Percentiles rank a stretch among this genome's conserved stretches.
phyloP scores from a whole-genome alignment of 2,329 filamentous ascomycete species.

The Epichloe coenophiala region DNA sequence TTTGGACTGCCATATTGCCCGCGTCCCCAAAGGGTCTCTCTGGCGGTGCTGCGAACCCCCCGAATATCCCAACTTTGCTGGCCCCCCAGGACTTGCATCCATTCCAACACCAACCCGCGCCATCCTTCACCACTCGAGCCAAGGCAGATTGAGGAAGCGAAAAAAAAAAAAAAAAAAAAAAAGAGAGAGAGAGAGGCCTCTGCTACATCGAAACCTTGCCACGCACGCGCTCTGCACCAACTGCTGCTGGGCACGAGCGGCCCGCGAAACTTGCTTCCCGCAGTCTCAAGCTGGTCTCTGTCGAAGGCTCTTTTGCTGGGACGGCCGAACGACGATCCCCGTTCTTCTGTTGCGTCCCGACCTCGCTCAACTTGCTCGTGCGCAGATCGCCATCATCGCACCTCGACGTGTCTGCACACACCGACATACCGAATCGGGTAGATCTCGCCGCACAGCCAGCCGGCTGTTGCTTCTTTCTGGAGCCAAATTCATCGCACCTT shows the following conservation, averaged over 20 bases:
- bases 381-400: conserved; percentile 1
- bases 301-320: background rate
- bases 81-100: background rate
- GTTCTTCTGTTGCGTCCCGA: conserved; percentile 11
- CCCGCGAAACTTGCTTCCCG: background rate
- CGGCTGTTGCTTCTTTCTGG: background rate
- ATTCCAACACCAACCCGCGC: conserved; percentile 1
- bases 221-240: background rate
- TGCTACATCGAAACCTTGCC: background rate
- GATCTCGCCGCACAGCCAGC: background rate
- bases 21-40: background rate
- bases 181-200: background rate
- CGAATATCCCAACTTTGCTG: background rate
- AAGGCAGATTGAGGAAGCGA: background rate
- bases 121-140: background rate
- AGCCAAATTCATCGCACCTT: background rate
- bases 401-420: background rate
- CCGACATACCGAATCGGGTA: background rate
- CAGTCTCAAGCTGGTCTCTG: background rate
- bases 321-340: conserved; percentile 5
- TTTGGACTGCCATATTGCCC: conserved; percentile 1
- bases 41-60: background rate
- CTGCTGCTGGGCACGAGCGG: conserved; percentile 1
- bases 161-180: background rate
- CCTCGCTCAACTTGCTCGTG: conserved; percentile 8